These are phyloP conservation scores for Paramyrothecium sp. DNA, from an alignment of 2,329 filamentous ascomycete species.

Conservation along the genomic window DNA sequence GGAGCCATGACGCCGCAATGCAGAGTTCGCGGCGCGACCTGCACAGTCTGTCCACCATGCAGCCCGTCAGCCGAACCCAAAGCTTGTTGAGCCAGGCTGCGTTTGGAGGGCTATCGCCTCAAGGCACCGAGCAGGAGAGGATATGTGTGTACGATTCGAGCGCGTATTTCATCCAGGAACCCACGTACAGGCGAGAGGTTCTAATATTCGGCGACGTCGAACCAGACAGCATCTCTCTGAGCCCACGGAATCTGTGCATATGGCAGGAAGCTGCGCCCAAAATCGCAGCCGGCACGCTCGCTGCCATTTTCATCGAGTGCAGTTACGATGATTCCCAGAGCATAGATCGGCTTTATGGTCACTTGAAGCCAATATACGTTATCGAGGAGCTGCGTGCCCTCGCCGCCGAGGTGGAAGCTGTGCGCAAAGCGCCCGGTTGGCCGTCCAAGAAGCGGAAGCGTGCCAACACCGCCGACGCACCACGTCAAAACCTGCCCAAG, in stretches of 20 bases:
- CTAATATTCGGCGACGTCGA: constrained; percentile 96
- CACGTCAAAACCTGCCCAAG: constrained; percentile 17
- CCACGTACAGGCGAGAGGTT: constrained; percentile 69
- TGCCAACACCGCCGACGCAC: constrained; percentile 22
- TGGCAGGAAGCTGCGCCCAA: constrained; percentile 91
- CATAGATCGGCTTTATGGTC: constrained; percentile 80
- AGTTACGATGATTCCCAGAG: constrained; percentile 82
- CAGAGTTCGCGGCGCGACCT: constrained; percentile 23
- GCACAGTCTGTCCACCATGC: constrained; percentile 17
- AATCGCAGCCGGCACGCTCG: constrained; percentile 68
- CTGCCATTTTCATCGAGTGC: constrained; percentile 91
- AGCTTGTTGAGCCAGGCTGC: constrained; percentile 29
- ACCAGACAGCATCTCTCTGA: constrained; percentile 80
- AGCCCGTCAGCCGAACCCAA: constrained; percentile 15
- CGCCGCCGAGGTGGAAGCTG: constrained; percentile 66
- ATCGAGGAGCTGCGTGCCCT: constrained; percentile 74
- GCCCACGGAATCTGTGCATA: constrained; percentile 75
- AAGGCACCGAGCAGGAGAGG: constrained; percentile 38
- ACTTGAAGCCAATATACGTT: constrained; percentile 80
- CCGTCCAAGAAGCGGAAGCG: constrained; percentile 65
- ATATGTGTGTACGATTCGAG: constrained; percentile 81
- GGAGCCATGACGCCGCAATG: constrained; percentile 46
- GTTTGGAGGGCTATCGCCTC: constrained; percentile 20
- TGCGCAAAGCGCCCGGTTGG: constrained; percentile 30
- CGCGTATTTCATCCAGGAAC: constrained; percentile 87